Conservation (phyloP, 495 filamentous ascomycete species). For the Glonium stellatum region DNA sequence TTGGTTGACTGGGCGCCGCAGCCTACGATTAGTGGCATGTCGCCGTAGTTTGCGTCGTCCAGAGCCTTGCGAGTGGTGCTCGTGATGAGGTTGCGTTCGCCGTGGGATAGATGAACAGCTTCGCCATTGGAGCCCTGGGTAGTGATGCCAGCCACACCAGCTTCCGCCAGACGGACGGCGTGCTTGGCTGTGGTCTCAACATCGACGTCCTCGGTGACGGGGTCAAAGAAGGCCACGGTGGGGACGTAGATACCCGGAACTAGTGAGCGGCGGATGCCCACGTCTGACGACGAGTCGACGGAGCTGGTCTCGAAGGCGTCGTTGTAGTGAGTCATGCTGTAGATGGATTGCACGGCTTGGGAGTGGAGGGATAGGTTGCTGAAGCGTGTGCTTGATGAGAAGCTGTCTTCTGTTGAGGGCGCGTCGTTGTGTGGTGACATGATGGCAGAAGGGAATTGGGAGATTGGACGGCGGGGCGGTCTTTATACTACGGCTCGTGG, state of each 20-base stretch:
- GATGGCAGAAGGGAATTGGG: background rate
- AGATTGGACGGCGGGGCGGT: background rate
- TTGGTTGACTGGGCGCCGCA: slow-evolving; percentile 78
- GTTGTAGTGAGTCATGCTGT: slow-evolving; percentile 23
- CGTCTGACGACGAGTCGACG: slow-evolving; percentile 28
- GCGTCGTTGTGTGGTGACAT: slow-evolving; percentile 30
- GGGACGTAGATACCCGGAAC: slow-evolving; percentile 36
- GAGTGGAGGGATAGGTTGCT: slow-evolving; percentile 8
- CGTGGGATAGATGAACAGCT: slow-evolving; percentile 35
- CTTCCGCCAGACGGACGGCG: slow-evolving; percentile 72
- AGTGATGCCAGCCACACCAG: slow-evolving; percentile 72
- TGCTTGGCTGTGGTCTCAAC: slow-evolving; percentile 62
- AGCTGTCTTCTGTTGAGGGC: slow-evolving; percentile 20
- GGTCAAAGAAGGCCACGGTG: slow-evolving; percentile 37
- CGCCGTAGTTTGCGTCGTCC: slow-evolving; percentile 57
- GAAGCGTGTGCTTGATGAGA: slow-evolving; percentile 14
- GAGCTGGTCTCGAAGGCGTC: slow-evolving; percentile 31
- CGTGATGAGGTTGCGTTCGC: slow-evolving; percentile 49
- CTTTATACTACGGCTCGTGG: background rate
- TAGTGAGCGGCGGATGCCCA: slow-evolving; percentile 27
- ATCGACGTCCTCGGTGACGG: slow-evolving; percentile 50
- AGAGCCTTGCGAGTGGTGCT: slow-evolving; percentile 67
- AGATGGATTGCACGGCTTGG: slow-evolving; percentile 25
- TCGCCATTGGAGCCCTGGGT: slow-evolving; percentile 87
- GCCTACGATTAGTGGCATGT: slow-evolving; percentile 75